A percentile compares a stretch with the other conserved stretches of the same genome.
Conservation (phyloP, 139 green algal species). For the Chlorella sp. region DNA sequence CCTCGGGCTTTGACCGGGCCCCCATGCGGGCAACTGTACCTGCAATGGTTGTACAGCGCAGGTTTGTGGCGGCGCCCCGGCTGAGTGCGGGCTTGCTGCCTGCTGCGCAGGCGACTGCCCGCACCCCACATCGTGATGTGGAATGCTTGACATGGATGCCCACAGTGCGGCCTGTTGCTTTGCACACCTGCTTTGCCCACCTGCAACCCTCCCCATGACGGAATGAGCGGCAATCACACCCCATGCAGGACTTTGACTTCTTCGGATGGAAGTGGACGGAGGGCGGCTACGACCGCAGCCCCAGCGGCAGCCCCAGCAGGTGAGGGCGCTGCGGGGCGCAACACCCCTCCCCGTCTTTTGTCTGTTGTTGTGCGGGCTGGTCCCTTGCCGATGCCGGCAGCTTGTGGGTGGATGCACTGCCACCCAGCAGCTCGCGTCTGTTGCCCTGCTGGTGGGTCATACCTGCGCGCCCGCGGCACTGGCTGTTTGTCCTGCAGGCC, state of each 20-base stretch:
- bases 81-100: neutral
- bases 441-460: too few species aligned
- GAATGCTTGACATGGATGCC: neutral
- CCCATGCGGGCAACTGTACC: too few species aligned
- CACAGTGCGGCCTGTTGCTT: neutral
- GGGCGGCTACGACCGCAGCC: neutral
- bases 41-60: neutral
- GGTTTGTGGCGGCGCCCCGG: neutral
- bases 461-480: too few species aligned
- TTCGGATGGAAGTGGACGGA: slow-evolving; percentile 70
- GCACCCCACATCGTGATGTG: neutral
- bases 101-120: neutral
- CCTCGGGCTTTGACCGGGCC: too few species aligned
- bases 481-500: too few species aligned
- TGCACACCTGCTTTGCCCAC: neutral
- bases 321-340: too few species aligned
- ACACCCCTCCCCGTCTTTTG: too few species aligned
- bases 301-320: slow-evolving; percentile 23
- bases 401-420: too few species aligned
- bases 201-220: too few species aligned
- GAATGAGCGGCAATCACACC: neutral
- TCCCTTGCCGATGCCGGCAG: too few species aligned
- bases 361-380: too few species aligned
- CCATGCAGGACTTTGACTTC: slow-evolving; percentile 44
- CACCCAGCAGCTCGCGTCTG: too few species aligned